Conservation (phyloP, 352 stramenopile genomes). For the Plasmopara viticola region DNA sequence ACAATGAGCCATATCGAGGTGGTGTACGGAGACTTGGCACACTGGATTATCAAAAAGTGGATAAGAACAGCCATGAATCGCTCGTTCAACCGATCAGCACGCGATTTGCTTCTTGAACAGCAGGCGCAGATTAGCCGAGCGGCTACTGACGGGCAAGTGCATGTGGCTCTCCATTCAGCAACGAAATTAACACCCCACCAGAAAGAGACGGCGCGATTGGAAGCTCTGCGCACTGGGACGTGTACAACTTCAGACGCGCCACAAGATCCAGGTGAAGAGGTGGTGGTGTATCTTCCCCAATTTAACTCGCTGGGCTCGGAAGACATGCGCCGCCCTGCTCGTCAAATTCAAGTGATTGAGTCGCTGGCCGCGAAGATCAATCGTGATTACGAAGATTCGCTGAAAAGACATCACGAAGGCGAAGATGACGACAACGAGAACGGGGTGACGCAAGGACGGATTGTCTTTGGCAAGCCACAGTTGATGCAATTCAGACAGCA, state of each 20-base stretch:
- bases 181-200: slow-evolving; percentile 15
- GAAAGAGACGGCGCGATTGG: slow-evolving; percentile 25
- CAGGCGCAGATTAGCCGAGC: slow-evolving; percentile 31
- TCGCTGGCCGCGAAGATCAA: slow-evolving; percentile 49
- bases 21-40: slow-evolving; percentile 44
- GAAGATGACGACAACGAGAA: slow-evolving; percentile 22
- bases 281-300: slow-evolving; percentile 43
- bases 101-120: slow-evolving; percentile 39
- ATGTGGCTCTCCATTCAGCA: slow-evolving; percentile 13
- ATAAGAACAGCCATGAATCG: slow-evolving; percentile 40
- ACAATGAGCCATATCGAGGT: slow-evolving; percentile 33
- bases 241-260: slow-evolving; percentile 10
- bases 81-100: slow-evolving; percentile 29
- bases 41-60: slow-evolving; percentile 62
- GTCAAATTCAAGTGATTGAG: slow-evolving; percentile 50
- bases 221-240: slow-evolving; percentile 20
- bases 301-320: slow-evolving; percentile 66
- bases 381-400: slow-evolving; percentile 41
- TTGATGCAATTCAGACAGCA: slow-evolving; percentile 38
- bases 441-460: slow-evolving; percentile 25
- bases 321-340: slow-evolving; percentile 38
- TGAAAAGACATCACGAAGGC: slow-evolving; percentile 27
- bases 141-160: slow-evolving; percentile 24
- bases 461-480: slow-evolving; percentile 43
- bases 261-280: slow-evolving; percentile 24